Evolutionary conservation across 306 rosid genomes (phyloP).

Genomic region (Prunus dulcis): DNA sequence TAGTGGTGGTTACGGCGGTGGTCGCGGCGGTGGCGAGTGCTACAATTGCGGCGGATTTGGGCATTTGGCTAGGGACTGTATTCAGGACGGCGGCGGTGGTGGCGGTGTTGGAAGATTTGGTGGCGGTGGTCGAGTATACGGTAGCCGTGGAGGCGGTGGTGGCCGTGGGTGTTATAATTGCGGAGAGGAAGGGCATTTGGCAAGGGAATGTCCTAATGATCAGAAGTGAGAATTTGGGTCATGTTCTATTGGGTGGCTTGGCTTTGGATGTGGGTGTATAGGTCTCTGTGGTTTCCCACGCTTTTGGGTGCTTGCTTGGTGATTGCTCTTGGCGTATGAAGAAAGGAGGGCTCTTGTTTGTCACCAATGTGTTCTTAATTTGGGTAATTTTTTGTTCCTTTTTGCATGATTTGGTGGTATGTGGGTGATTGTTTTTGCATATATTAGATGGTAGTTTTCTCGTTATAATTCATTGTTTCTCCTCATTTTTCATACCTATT

Average conservation of each 20-base stretch:
- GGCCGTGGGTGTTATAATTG: slow-evolving; percentile 57
- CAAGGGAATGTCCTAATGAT: slow-evolving; percentile 57
- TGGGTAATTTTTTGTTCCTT: slow-evolving; percentile 10
- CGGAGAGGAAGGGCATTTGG: slow-evolving; percentile 83
- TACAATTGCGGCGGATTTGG: slow-evolving; percentile 63
- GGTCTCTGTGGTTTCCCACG: slow-evolving; percentile 14
- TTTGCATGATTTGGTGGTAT: slow-evolving; percentile 25
- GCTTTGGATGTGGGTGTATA: not conserved
- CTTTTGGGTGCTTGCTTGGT: slow-evolving; percentile 16
- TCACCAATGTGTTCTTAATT: slow-evolving; percentile 16
- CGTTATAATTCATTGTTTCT: not conserved
- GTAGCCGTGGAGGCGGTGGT: slow-evolving; percentile 18
- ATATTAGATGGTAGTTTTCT: slow-evolving; percentile 3
- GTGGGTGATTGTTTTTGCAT: slow-evolving; percentile 6
- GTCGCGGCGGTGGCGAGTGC: slow-evolving; percentile 38
- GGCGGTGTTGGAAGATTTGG: not conserved
- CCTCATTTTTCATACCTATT: slow-evolving; percentile 8
- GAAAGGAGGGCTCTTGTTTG: not conserved
- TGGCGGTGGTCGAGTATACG: slow-evolving; percentile 26
- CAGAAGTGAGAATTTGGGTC: slow-evolving; percentile 33
- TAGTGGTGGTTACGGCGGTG: slow-evolving; percentile 7
- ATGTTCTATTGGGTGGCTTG: not conserved
- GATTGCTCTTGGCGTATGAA: slow-evolving; percentile 13
- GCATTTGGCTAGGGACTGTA: slow-evolving; percentile 63
- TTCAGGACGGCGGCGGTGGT: slow-evolving; percentile 19